These are phyloP conservation scores for Nitzschia sp. DNA, from an alignment of 108 stramenopile species.

Conservation along the genomic window DNA sequence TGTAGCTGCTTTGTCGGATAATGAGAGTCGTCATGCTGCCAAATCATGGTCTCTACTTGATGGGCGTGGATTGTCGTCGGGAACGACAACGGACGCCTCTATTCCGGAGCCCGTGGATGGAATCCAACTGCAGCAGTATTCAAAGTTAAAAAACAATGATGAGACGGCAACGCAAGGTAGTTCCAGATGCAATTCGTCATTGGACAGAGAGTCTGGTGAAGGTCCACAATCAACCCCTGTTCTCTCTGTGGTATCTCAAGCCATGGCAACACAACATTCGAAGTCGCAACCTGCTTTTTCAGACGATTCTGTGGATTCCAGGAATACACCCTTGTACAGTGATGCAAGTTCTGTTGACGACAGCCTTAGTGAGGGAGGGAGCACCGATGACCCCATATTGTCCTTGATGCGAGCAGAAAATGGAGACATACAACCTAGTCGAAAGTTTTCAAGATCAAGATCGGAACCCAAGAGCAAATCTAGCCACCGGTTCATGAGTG, in stretches of 20 bases:
- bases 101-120: not conserved
- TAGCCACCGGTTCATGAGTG: slow-evolving; percentile 23
- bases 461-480: not conserved
- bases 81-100: too few relatives aligned
- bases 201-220: too few relatives aligned
- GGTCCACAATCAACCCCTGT: not conserved
- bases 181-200: too few relatives aligned
- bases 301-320: too few relatives aligned
- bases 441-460: too few relatives aligned
- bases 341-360: slow-evolving; percentile 8
- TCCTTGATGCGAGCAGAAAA: slow-evolving; percentile 11
- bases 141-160: too few relatives aligned
- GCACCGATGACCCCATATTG: slow-evolving; percentile 26
- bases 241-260: slow-evolving; percentile 17
- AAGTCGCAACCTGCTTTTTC: too few relatives aligned
- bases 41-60: slow-evolving; percentile 33
- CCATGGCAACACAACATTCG: not conserved
- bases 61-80: slow-evolving; percentile 1
- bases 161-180: too few relatives aligned
- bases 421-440: not conserved
- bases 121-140: not conserved
- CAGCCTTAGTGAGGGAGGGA: slow-evolving; percentile 10
- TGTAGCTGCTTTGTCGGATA: not conserved
- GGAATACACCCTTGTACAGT: not conserved
- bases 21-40: not conserved